Conservation (phyloP, 2,329 filamentous ascomycete species). For the Coccinonectria pachysandricola region DNA sequence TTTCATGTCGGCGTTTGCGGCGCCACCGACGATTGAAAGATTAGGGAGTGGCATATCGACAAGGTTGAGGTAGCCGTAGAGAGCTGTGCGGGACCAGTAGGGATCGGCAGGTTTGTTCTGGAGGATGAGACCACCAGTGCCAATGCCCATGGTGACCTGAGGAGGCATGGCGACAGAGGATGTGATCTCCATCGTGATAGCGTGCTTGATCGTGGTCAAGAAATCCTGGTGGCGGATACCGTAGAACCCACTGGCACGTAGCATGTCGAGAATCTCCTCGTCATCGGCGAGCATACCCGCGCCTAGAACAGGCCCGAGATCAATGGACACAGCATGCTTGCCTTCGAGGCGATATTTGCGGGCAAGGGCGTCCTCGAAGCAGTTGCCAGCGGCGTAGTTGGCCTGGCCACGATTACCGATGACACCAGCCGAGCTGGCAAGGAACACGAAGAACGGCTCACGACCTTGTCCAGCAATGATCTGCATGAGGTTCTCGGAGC, state of each 20-base stretch:
- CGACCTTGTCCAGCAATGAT: constrained; percentile 26
- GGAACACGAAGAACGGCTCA: constrained; percentile 34
- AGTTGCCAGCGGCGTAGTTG: constrained; percentile 47
- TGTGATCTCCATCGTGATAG: constrained; percentile 29
- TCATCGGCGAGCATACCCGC: constrained; percentile 45
- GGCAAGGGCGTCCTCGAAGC: constrained; percentile 39
- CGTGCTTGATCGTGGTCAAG: constrained; percentile 34
- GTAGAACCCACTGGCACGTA: constrained; percentile 43
- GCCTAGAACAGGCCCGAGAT: constrained; percentile 41
- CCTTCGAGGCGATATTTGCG: constrained; percentile 21
- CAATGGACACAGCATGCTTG: constrained; percentile 34
- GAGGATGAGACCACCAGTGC: constrained; percentile 41
- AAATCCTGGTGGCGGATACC: constrained; percentile 42
- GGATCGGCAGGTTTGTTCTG: constrained; percentile 44
- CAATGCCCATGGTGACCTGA: constrained; percentile 42
- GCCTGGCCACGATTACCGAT: constrained; percentile 48
- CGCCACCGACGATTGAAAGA: constrained; percentile 9
- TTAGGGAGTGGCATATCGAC: constrained; percentile 33
- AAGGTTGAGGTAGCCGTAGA: constrained; percentile 38
- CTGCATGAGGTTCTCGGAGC: constrained; percentile 38
- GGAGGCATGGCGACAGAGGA: constrained; percentile 26
- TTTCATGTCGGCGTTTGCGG: constrained; percentile 19
- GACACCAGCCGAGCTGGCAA: constrained; percentile 45
- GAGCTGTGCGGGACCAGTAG: constrained; percentile 41
- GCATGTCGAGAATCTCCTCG: constrained; percentile 34